phyloP scores from a whole-genome alignment of 768 basidiomycete genomes.

The Leucogyrophana mollusca region DNA sequence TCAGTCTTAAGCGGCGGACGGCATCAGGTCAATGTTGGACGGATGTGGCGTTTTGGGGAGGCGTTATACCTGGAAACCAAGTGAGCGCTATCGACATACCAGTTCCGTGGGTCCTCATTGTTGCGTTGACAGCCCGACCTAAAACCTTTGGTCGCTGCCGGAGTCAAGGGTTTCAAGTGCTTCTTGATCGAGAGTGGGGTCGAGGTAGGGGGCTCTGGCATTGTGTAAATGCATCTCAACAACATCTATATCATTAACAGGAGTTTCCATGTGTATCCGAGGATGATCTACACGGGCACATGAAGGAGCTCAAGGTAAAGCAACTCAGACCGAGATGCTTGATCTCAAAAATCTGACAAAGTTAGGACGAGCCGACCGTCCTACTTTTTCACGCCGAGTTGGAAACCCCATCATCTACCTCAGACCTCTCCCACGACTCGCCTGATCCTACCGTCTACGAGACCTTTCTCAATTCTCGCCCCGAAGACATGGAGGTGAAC shows the following conservation, averaged over 20 bases:
- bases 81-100: conserved; percentile 33
- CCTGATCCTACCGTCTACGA: conserved; percentile 58
- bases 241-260: conserved; percentile 39
- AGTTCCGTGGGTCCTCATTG: not conserved
- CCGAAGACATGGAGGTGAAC: conserved; percentile 72
- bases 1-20: conserved; percentile 67
- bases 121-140: conserved; percentile 60
- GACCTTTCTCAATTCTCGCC: conserved; percentile 86
- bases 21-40: conserved; percentile 71
- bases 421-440: conserved; percentile 14
- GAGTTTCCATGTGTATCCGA: conserved; percentile 90
- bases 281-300: conserved; percentile 62
- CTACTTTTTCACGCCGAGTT: conserved; percentile 95
- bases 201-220: conserved; percentile 50
- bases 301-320: conserved; percentile 71
- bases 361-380: conserved; percentile 63
- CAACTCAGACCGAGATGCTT: conserved; percentile 4
- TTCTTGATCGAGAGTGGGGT: conserved; percentile 96
- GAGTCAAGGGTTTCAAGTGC: conserved; percentile 96
- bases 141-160: conserved; percentile 68
- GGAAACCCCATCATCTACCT: conserved; percentile 36
- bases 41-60: conserved; percentile 84
- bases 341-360: conserved; percentile 9
- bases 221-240: conserved; percentile 5
- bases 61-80: conserved; percentile 90